phyloP scores from a whole-genome alignment of 2,329 filamentous ascomycete species.

The Botrytis galanthina region DNA sequence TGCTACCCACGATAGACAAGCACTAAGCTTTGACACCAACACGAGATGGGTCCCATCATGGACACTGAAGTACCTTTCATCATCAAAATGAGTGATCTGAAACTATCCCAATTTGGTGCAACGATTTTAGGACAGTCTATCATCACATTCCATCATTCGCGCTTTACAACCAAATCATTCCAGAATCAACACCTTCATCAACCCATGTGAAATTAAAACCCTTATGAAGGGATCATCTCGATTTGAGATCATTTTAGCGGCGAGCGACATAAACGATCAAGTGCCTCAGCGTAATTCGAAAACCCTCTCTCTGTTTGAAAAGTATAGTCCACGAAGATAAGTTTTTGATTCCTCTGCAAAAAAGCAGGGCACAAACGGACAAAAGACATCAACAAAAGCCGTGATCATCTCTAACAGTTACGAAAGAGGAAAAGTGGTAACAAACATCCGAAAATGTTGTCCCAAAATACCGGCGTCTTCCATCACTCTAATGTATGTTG shows the following conservation, averaged over 20 bases:
- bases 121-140: slow-evolving; percentile 23
- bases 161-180: slow-evolving; percentile 15
- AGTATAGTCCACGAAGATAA: slow-evolving; percentile 84
- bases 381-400: slow-evolving; percentile 98
- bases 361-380: slow-evolving; percentile 73
- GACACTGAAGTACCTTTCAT: slow-evolving; percentile 29
- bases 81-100: slow-evolving; percentile 6
- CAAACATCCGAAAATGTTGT: slow-evolving; percentile 31
- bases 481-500: slow-evolving; percentile 36
- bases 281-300: slow-evolving; percentile 34
- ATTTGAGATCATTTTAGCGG: slow-evolving; percentile 1
- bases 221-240: not conserved
- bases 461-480: slow-evolving; percentile 38
- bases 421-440: slow-evolving; percentile 27
- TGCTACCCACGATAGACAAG: slow-evolving; percentile 61
- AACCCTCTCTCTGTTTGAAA: slow-evolving; percentile 69
- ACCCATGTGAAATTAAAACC: slow-evolving; percentile 1
- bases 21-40: slow-evolving; percentile 92
- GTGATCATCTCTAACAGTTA: slow-evolving; percentile 58
- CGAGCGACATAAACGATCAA: slow-evolving; percentile 26
- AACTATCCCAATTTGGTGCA: slow-evolving; percentile 2
- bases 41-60: slow-evolving; percentile 75
- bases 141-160: slow-evolving; percentile 32
- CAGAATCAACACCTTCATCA: slow-evolving; percentile 22
- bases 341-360: slow-evolving; percentile 88